phyloP scores from a whole-genome alignment of 768 basidiomycete genomes.

The Gymnopilus junonius region DNA sequence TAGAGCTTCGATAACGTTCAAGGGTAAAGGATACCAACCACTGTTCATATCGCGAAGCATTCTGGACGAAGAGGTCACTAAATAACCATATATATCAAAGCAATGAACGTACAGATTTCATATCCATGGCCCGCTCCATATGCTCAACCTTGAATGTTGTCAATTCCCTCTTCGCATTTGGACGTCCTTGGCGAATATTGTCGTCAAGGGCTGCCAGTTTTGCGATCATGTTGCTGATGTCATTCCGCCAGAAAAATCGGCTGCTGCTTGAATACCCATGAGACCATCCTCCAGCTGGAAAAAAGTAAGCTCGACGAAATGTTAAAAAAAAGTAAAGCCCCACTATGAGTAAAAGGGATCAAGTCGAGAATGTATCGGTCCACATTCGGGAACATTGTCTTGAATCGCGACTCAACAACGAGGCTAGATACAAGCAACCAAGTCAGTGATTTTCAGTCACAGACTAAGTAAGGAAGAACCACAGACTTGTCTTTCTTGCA shows the following conservation, averaged over 20 bases:
- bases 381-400: conserved; percentile 28
- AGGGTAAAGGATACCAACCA: background rate
- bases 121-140: conserved; percentile 12
- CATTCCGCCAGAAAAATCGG: conserved; percentile 37
- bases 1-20: background rate
- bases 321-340: background rate
- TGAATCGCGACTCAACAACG: conserved; percentile 28
- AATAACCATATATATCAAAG: background rate
- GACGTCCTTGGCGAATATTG: conserved; percentile 20
- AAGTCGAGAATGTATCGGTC: conserved; percentile 30
- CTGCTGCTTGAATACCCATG: conserved; percentile 29
- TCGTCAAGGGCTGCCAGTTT: conserved; percentile 19
- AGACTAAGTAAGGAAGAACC: background rate
- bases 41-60: background rate
- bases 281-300: conserved; percentile 33
- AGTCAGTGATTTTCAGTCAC: background rate
- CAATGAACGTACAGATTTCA: conserved; percentile 14
- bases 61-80: background rate
- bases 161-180: conserved; percentile 28
- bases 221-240: conserved; percentile 29
- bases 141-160: conserved; percentile 27
- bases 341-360: conserved; percentile 36
- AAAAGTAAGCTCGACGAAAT: background rate
- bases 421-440: conserved; percentile 23
- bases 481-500: conserved; percentile 34